These are phyloP conservation scores for Pseudohalonectria lignicola DNA, from an alignment of 2,329 filamentous ascomycete genomes.

Conservation along the genomic window DNA sequence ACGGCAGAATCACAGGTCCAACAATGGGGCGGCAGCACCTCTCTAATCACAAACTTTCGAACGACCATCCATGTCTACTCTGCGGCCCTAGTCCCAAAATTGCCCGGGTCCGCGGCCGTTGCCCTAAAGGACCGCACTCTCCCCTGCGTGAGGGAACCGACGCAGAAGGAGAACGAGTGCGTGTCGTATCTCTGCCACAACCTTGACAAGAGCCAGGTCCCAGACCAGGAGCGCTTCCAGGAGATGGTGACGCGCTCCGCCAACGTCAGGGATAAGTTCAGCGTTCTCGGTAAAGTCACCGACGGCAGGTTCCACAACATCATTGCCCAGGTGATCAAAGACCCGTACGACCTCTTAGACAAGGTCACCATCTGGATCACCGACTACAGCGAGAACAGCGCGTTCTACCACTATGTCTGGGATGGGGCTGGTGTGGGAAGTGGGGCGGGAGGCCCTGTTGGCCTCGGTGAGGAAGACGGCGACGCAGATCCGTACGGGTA, in stretches of 20 bases:
- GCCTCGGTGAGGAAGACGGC: constrained; percentile 31
- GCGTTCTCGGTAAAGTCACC: constrained; percentile 51
- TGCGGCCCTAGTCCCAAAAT: constrained; percentile 24
- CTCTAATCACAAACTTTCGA: constrained; percentile 28
- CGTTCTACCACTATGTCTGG: constrained; percentile 43
- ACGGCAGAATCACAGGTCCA: too few relatives aligned
- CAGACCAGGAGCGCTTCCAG: constrained; percentile 30
- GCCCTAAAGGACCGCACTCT: constrained; percentile 15
- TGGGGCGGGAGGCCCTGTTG: constrained; percentile 16
- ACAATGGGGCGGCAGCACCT: constrained; percentile 19
- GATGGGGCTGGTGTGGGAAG: constrained; percentile 17
- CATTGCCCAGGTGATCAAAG: constrained; percentile 56
- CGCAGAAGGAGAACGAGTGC: constrained; percentile 25
- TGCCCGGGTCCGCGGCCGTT: constrained; percentile 22
- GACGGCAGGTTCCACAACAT: constrained; percentile 53
- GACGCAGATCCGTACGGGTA: constrained; percentile 35
- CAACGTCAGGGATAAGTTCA: constrained; percentile 45
- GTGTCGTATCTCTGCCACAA: constrained; percentile 35
- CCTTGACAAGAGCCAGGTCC: constrained; percentile 30
- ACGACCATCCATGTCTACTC: constrained; percentile 36
- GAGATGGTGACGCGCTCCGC: constrained; percentile 23
- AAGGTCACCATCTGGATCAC: constrained; percentile 60
- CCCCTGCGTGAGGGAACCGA: constrained; percentile 7
- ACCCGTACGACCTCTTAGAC: constrained; percentile 30
- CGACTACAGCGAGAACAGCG: constrained; percentile 67